Percentiles rank a stretch among this genome's conserved stretches.
These are phyloP conservation scores for Leccinum uliginosum DNA, from an alignment of 768 basidiomycete species.

Conservation along the genomic window DNA sequence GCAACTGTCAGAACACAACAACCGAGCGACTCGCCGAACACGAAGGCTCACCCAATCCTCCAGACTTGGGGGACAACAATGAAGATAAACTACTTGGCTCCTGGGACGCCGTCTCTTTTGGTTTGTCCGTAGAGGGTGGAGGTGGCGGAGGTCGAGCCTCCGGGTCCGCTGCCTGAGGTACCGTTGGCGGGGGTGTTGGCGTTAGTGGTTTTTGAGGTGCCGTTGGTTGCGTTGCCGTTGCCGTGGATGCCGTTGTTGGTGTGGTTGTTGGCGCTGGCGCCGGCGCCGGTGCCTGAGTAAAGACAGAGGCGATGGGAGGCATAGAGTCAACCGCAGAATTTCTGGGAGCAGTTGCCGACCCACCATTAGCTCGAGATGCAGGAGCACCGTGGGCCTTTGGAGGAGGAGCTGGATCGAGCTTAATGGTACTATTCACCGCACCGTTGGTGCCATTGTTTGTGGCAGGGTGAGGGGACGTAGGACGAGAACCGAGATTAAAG, in stretches of 20 bases:
- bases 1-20: conserved; percentile 25
- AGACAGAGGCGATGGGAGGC: conserved; percentile 13
- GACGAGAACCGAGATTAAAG: conserved; percentile 25
- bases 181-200: not conserved
- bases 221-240: not conserved
- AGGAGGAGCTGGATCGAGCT: conserved; percentile 19
- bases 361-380: conserved; percentile 28
- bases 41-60: conserved; percentile 31
- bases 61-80: not conserved
- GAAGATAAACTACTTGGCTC: not conserved
- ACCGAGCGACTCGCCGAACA: conserved; percentile 25
- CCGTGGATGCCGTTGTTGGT: conserved; percentile 1
- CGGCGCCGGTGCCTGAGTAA: conserved; percentile 7
- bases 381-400: conserved; percentile 19
- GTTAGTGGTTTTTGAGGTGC: not conserved
- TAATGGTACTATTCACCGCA: conserved; percentile 8
- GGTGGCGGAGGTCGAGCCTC: not conserved
- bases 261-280: not conserved
- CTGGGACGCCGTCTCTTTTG: not conserved
- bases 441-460: conserved; percentile 14
- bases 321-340: conserved; percentile 23
- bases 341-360: conserved; percentile 26
- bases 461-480: conserved; percentile 18
- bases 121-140: conserved; percentile 2
- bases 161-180: not conserved